A percentile compares a stretch with the other conserved stretches of the same genome.
phyloP scores from a whole-genome alignment of 768 basidiomycete species.

The Lactifluus subvellereus region DNA sequence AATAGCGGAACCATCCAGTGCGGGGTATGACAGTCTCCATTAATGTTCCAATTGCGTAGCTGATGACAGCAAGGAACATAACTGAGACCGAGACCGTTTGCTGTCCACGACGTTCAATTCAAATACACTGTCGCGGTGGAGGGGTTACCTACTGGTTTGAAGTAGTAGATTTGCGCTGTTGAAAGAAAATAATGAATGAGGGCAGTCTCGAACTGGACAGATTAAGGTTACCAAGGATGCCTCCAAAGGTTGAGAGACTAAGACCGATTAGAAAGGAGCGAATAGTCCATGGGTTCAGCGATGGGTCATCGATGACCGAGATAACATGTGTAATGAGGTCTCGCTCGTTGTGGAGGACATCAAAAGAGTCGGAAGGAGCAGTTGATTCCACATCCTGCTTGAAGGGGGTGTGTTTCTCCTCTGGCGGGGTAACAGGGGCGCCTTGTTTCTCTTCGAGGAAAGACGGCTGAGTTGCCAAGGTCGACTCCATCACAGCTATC shows the following conservation, averaged over 20 bases:
- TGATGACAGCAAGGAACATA: conserved; percentile 49
- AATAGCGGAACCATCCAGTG: conserved; percentile 40
- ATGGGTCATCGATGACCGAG: conserved; percentile 41
- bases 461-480: not conserved
- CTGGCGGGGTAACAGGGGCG: not conserved
- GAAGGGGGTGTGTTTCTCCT: conserved; percentile 31
- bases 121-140: not conserved
- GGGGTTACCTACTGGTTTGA: conserved; percentile 43
- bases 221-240: conserved; percentile 38
- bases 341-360: conserved; percentile 39
- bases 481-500: not conserved
- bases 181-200: not conserved
- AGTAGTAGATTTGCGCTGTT: conserved; percentile 54
- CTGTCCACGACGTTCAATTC: conserved; percentile 27
- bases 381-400: conserved; percentile 36
- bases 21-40: conserved; percentile 44
- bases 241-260: conserved; percentile 44
- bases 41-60: conserved; percentile 44
- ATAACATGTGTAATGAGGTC: conserved; percentile 46
- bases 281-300: conserved; percentile 42
- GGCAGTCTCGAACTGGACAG: not conserved
- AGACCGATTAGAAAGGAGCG: conserved; percentile 43
- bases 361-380: conserved; percentile 28
- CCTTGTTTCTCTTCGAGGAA: not conserved
- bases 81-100: conserved; percentile 48